Evolutionary conservation across 2,329 filamentous ascomycete genomes (phyloP), one percentile per base, ranked within the genome.

Genomic region (Aspergillus luchuensis): DNA sequence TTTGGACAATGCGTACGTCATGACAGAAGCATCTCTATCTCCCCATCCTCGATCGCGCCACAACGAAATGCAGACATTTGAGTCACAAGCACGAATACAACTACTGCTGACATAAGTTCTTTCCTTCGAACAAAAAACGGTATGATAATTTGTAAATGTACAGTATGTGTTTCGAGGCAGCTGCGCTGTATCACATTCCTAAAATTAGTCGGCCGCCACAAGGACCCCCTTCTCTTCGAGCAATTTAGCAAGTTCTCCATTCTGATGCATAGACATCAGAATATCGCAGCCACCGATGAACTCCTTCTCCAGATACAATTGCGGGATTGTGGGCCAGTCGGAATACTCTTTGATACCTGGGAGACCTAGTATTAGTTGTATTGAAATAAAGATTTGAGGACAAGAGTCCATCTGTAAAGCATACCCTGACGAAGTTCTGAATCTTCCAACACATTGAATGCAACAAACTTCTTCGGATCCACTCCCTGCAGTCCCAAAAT

Each of bases 261-360:
- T 96, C 80, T 97, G 91, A 81, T 98, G 94, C 95, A 99, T 98
- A 2, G 89, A 90, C 76, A 98, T 89, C 69, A 99, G 78, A 66
- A 99, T 99, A 78, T 99, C 95, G 76, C 93, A 97, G n/a, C 95
- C 95, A 58, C 95, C 95, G 50, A 99, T 84, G 75, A 99, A 99
- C 76, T 99, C 94, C 80, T 94, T 94, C 65, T 96, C 87, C 55
- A 99, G 84, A 79, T 98, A 99, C 17, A 99, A 84, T 78, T 99
- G 95, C 6, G 95, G 95, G 75, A 99, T 98, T 19, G 95, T 99
- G 13, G 95, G 95, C 95, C 95, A 99, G 75, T 98, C 95, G 1
- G 93, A 97, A 83, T 95, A 99, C 80, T 99, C 94, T 81, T 99
- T 99, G 81, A 99, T 97, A 56, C 95, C 94, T 93, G 67, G 48